These are phyloP conservation scores for Lactarius hatsudake DNA, from an alignment of 768 basidiomycete genomes.

Conservation along the genomic window DNA sequence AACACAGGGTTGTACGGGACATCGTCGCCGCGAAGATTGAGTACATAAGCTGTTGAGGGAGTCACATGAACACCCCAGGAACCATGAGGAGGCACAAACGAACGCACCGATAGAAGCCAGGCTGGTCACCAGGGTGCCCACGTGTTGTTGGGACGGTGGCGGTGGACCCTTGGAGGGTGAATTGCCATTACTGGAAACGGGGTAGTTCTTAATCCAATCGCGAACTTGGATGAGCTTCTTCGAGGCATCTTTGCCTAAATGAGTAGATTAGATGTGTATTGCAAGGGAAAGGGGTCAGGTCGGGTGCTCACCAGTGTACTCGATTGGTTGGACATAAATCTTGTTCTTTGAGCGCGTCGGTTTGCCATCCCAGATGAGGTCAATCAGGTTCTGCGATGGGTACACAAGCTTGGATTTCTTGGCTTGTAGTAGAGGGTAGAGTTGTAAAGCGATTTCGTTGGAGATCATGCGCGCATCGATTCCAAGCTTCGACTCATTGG, in stretches of 20 bases:
- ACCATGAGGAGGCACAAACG: not conserved
- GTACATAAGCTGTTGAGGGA: constrained; percentile 60
- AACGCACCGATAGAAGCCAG: constrained; percentile 67
- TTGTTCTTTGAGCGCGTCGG: constrained; percentile 64
- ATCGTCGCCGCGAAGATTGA: constrained; percentile 88
- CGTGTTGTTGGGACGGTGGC: constrained; percentile 58
- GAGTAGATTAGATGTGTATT: not conserved
- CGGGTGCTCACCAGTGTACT: constrained; percentile 55
- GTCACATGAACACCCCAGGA: constrained; percentile 16
- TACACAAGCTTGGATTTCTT: constrained; percentile 68
- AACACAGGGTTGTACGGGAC: constrained; percentile 93
- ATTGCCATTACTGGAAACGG: constrained; percentile 53
- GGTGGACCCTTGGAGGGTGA: constrained; percentile 63
- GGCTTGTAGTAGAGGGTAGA: constrained; percentile 53
- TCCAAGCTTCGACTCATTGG: constrained; percentile 55
- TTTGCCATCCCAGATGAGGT: constrained; percentile 77
- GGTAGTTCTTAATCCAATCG: constrained; percentile 63
- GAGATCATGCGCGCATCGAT: constrained; percentile 84
- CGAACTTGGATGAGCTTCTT: constrained; percentile 72
- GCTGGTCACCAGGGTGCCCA: constrained; percentile 64
- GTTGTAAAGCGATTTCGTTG: constrained; percentile 60
- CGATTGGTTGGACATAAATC: constrained; percentile 64
- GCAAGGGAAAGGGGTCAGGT: not conserved
- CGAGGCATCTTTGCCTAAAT: constrained; percentile 54
- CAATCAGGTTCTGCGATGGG: constrained; percentile 80